phyloP scores from a whole-genome alignment of 2,329 filamentous ascomycete species.

The Cladosporium cucumerinum region DNA sequence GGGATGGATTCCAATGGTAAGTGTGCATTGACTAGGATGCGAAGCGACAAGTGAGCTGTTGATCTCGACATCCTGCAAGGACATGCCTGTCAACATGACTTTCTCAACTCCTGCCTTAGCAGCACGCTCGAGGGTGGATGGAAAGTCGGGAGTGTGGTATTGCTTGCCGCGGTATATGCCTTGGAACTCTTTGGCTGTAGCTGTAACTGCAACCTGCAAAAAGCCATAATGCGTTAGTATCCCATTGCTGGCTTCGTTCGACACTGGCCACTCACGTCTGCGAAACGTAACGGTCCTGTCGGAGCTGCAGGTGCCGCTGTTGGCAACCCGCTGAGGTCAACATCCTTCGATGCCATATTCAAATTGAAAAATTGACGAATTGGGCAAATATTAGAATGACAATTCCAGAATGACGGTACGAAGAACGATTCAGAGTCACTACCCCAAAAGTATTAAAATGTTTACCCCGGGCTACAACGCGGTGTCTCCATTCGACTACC shows the following conservation, averaged over 20 bases:
- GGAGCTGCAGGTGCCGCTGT: constrained; percentile 2
- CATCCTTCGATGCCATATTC: constrained; percentile 2
- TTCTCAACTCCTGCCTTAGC: constrained; percentile 42
- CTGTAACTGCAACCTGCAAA: constrained; percentile 33
- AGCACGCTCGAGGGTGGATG: constrained; percentile 42
- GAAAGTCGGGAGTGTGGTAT: constrained; percentile 47
- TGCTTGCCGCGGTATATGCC: constrained; percentile 51
- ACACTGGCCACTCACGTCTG: not conserved
- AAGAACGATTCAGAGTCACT: not conserved
- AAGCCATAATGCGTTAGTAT: not conserved
- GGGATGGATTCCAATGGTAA: constrained; percentile 51
- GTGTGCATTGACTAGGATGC: constrained; percentile 35
- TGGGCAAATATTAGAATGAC: not conserved
- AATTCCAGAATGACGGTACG: not conserved
- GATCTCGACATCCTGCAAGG: constrained; percentile 41
- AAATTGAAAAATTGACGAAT: not conserved
- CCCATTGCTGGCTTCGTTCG: not conserved
- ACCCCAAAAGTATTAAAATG: not conserved
- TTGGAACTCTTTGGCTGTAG: constrained; percentile 44
- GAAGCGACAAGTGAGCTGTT: constrained; percentile 27
- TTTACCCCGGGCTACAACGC: not conserved
- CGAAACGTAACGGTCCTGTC: not conserved
- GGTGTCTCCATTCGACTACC: constrained; percentile 6
- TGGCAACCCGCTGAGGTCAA: constrained; percentile 7
- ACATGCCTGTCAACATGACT: constrained; percentile 38